Base-by-base conservation (phyloP, 2,329 filamentous ascomycete species). In the Xylaria sp. region DNA sequence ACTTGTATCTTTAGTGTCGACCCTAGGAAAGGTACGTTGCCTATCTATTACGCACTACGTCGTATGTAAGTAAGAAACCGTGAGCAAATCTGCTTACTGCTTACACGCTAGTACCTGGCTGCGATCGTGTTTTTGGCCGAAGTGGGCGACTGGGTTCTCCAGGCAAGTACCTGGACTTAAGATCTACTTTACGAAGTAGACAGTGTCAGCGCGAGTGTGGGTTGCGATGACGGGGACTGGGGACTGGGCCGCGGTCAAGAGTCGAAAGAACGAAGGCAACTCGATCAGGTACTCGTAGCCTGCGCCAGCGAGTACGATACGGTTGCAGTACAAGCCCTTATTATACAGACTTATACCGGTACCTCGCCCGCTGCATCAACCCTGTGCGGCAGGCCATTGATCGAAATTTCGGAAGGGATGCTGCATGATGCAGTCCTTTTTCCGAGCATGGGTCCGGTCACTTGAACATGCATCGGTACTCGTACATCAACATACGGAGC, bases 391-490 rank as follows among this genome's bases (percentile, higher is more conserved):
- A 59, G 52, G 52, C 53, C 56, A 59, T 55, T 51, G 57, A 64
- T 52, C 57, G 59, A 61, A 63, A 63, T 63, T 60, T 65, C 63
- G 63, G 63, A 65, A 65, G 63, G 63, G 58, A 59, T 65, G 63
- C 61, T 65, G 63, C 63, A 65, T 65, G 59, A 55, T 61, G 60
- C 61, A 59, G 63, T 61, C 59, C 63, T 55, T 63, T 63, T 65
- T 59, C 63, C 63, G 63, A 65, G 42, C 60, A 63, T 57, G 59
- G 61, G 51, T 58, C 49, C 52, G 57, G 57, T 65, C 60, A 61
- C 56, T 65, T 61, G 60, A 63, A 46, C 56, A 44, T 44, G 54
- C 51, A 30, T 35, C 23, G 42, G 56, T 52, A 50, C 55, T 48
- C 34, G 10, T 6, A n/a, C 5, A 46, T 16, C n/a, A 42, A 42